These are phyloP conservation scores for Claviceps monticola DNA, from an alignment of 2,329 filamentous ascomycete species.

Conservation along the genomic window DNA sequence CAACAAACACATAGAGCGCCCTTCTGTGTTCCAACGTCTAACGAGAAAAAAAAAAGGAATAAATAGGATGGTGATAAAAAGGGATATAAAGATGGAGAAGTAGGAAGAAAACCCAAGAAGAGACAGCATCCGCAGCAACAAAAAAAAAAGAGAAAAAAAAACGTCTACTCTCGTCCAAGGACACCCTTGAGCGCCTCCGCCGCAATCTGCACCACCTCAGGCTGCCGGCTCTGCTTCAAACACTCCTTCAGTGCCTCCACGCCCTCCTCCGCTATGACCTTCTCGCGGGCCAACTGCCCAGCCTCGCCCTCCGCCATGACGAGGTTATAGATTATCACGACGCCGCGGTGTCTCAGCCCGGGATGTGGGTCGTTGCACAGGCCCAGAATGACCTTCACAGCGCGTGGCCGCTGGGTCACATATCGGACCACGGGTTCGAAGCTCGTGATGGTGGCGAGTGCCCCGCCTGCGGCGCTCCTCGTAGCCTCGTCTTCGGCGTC, in stretches of 20 bases:
- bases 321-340: slow-evolving; percentile 63
- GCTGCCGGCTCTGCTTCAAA: slow-evolving; percentile 52
- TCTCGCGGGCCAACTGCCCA: slow-evolving; percentile 45
- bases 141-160: neutral
- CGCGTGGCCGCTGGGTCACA: slow-evolving; percentile 56
- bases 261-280: slow-evolving; percentile 47
- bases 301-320: slow-evolving; percentile 51
- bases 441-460: slow-evolving; percentile 68
- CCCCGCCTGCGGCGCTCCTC: slow-evolving; percentile 73
- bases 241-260: slow-evolving; percentile 55
- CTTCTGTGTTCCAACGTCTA: too few relatives aligned
- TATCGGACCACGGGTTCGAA: slow-evolving; percentile 62
- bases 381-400: slow-evolving; percentile 63
- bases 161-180: slow-evolving; percentile 24
- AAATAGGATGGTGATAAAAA: too few relatives aligned
- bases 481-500: slow-evolving; percentile 74
- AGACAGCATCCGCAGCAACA: neutral
- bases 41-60: too few relatives aligned
- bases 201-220: slow-evolving; percentile 56
- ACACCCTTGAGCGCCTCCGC: slow-evolving; percentile 61
- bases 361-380: slow-evolving; percentile 63
- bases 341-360: slow-evolving; percentile 56
- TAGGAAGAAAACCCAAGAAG: neutral
- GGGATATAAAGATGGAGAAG: too few relatives aligned
- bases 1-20: too few relatives aligned